A percentile compares a stretch with the other conserved stretches of the same genome.
Evolutionary conservation across 2,329 filamentous ascomycete species (phyloP).

Genomic region (Metarhizium rileyi): DNA sequence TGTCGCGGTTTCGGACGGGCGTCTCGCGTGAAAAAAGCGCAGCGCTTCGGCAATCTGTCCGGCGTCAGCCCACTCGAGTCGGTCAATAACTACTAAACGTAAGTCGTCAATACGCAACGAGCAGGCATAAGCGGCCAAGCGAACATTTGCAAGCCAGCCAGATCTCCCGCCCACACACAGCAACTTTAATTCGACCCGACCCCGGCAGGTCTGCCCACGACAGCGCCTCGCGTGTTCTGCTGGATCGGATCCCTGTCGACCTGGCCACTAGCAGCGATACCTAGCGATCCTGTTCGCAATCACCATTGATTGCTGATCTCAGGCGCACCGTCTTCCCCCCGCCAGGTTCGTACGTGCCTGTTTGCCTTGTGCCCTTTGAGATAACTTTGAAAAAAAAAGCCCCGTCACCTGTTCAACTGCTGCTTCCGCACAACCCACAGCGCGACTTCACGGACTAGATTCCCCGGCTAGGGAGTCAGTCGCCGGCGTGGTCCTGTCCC

Average conservation of each 20-base stretch:
- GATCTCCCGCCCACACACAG: slow-evolving; percentile 3
- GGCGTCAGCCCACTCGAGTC: background rate
- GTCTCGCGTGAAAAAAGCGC: no score
- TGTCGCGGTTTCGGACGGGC: background rate
- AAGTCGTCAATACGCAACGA: background rate
- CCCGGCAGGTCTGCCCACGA: background rate
- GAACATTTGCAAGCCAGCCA: no score
- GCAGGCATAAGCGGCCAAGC: background rate
- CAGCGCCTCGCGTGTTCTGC: slow-evolving; percentile 6
- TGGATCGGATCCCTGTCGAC: slow-evolving; percentile 13
- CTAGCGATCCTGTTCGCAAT: slow-evolving; percentile 2
- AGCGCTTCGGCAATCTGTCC: background rate
- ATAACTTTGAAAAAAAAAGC: no score
- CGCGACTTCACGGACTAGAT: no score
- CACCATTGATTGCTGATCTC: background rate
- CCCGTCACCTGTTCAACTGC: no score
- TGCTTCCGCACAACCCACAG: no score
- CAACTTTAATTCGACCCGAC: slow-evolving; percentile 11
- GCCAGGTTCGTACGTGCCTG: slow-evolving; percentile 10
- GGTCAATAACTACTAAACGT: no score
- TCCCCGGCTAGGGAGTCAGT: no score
- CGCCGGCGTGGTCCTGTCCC: no score
- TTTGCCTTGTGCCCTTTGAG: background rate
- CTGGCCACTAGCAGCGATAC: slow-evolving; percentile 13
- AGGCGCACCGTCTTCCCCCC: slow-evolving; percentile 6